Evolutionary conservation across 225 moss, liverwort and hornwort species (phyloP).

Genomic region (Antitrichia curtipendula): DNA sequence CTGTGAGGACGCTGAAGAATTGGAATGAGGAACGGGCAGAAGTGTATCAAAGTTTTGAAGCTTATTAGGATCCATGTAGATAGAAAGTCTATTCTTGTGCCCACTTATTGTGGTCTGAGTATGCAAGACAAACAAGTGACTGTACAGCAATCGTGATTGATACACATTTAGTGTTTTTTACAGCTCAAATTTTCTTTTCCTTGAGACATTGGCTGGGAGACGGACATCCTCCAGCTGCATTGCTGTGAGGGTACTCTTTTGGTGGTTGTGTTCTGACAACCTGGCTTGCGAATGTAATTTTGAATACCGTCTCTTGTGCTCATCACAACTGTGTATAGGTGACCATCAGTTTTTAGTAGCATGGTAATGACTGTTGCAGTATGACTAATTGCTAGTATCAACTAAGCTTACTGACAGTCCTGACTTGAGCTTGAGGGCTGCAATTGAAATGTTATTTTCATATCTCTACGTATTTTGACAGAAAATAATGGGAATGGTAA

Average conservation of each 20-base stretch:
- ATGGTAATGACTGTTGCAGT: background rate
- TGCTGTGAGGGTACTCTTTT: background rate
- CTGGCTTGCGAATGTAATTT: background rate
- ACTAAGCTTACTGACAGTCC: background rate
- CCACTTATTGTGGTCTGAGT: conserved; percentile 40
- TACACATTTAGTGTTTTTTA: conserved; percentile 20
- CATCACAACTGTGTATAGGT: background rate
- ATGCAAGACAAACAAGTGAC: conserved; percentile 21
- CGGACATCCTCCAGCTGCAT: background rate
- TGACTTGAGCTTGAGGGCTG: background rate
- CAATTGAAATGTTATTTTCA: background rate
- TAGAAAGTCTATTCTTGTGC: conserved; percentile 31
- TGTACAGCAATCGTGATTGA: conserved; percentile 46
- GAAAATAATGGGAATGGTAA: background rate
- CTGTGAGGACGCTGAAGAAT: background rate
- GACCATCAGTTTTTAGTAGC: background rate
- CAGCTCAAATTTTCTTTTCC: conserved; percentile 4
- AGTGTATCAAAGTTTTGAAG: conserved; percentile 49
- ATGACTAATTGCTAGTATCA: background rate
- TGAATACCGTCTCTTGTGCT: background rate
- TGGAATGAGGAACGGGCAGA: background rate
- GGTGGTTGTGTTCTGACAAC: background rate
- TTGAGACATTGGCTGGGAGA: background rate
- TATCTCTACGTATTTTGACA: background rate
- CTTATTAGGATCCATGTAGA: conserved; percentile 46